These are phyloP conservation scores for Cladosporium colombiae DNA, from an alignment of 2,329 filamentous ascomycete species.

Conservation along the genomic window DNA sequence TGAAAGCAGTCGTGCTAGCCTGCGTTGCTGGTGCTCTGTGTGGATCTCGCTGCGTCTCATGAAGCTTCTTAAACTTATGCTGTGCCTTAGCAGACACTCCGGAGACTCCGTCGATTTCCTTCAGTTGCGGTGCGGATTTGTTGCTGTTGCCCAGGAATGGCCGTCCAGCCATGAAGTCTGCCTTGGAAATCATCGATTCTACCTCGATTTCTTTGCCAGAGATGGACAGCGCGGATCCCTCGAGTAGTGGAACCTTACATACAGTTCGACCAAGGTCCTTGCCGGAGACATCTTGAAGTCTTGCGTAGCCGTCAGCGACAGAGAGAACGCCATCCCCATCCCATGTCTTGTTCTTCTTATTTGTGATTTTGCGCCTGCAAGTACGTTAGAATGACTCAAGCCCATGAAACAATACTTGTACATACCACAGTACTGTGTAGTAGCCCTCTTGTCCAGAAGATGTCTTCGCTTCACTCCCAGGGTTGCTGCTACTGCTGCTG, in stretches of 20 bases:
- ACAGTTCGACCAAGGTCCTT: slow-evolving; percentile 62
- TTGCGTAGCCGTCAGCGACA: slow-evolving; percentile 58
- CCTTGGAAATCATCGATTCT: slow-evolving; percentile 60
- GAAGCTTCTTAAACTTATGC: slow-evolving; percentile 37
- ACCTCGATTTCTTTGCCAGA: slow-evolving; percentile 70
- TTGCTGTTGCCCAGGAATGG: slow-evolving; percentile 33
- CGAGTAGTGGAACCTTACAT: slow-evolving; percentile 58
- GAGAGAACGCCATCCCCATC: slow-evolving; percentile 69
- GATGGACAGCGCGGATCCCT: slow-evolving; percentile 62
- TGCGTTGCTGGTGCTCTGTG: slow-evolving; percentile 43
- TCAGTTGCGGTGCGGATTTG: slow-evolving; percentile 31
- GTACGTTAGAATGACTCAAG: neutral
- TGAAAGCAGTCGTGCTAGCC: slow-evolving; percentile 54
- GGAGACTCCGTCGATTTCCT: slow-evolving; percentile 30
- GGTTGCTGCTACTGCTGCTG: slow-evolving; percentile 23
- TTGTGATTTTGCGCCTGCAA: slow-evolving; percentile 65
- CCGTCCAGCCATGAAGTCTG: slow-evolving; percentile 46
- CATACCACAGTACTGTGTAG: slow-evolving; percentile 47
- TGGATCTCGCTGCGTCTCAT: slow-evolving; percentile 41
- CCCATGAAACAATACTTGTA: neutral
- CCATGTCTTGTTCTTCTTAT: slow-evolving; percentile 77
- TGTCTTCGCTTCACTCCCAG: slow-evolving; percentile 4
- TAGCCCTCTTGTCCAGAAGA: slow-evolving; percentile 39
- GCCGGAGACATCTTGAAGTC: slow-evolving; percentile 63
- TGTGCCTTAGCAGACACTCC: slow-evolving; percentile 35